phyloP scores from a whole-genome alignment of 352 stramenopile genomes.

The Phytophthora palmivora region DNA sequence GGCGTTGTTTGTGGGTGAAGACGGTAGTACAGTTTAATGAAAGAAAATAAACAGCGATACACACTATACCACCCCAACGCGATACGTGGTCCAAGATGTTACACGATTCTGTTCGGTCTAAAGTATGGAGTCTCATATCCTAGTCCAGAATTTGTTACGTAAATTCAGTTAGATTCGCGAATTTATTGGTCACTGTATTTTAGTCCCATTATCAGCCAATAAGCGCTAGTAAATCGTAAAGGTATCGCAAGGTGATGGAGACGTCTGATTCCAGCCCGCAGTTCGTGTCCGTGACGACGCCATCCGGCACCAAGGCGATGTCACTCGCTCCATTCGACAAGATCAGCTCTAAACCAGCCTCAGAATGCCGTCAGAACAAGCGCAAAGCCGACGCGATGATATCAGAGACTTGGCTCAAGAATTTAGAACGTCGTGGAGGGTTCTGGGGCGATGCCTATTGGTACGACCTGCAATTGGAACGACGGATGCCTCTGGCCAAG shows the following conservation, averaged over 20 bases:
- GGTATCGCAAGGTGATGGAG: neutral
- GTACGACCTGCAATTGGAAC: slow-evolving; percentile 78
- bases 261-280: neutral
- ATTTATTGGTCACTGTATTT: too few relatives aligned
- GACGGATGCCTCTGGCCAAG: slow-evolving; percentile 66
- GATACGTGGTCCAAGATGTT: too few relatives aligned
- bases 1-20: too few relatives aligned
- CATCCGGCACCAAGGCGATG: slow-evolving; percentile 19
- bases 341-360: neutral
- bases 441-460: slow-evolving; percentile 83
- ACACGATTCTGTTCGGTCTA: too few relatives aligned
- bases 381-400: slow-evolving; percentile 4
- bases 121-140: too few relatives aligned
- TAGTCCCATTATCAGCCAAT: too few relatives aligned
- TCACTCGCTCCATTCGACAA: slow-evolving; percentile 15
- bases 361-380: slow-evolving; percentile 12
- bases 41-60: too few relatives aligned
- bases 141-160: too few relatives aligned
- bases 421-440: slow-evolving; percentile 64
- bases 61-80: too few relatives aligned
- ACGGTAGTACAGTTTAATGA: too few relatives aligned
- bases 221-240: too few relatives aligned
- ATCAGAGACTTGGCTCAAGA: slow-evolving; percentile 52
- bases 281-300: slow-evolving; percentile 19
- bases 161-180: too few relatives aligned